Percentiles rank a stretch among this genome's conserved stretches.
phyloP scores from a whole-genome alignment of 345 rosid species.

The Excoecaria cochinchinensis region DNA sequence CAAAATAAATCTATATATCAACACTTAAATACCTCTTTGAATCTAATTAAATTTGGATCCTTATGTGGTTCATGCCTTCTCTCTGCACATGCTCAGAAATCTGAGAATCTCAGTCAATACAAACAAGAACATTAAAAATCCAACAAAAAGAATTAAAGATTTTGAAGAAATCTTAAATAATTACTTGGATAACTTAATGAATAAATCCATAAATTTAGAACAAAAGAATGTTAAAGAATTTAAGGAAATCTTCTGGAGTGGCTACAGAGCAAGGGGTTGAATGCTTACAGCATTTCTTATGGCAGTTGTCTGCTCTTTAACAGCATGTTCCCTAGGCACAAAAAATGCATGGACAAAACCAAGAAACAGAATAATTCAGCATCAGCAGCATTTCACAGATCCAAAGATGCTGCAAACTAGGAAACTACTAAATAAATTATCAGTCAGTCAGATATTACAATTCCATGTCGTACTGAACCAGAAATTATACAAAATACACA shows the following conservation, averaged over 20 bases:
- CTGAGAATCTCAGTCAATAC: too few species aligned
- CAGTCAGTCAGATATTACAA: neutral
- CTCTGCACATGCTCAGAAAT: too few species aligned
- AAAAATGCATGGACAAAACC: slow-evolving; percentile 55
- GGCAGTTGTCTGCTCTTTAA: slow-evolving; percentile 86
- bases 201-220: too few species aligned
- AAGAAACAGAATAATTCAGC: neutral
- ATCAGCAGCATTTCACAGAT: neutral
- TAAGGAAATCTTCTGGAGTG: slow-evolving; percentile 68
- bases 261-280: slow-evolving; percentile 70
- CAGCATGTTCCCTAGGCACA: slow-evolving; percentile 87
- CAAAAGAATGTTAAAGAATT: too few species aligned
- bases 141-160: too few species aligned
- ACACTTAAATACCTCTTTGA: too few species aligned
- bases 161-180: too few species aligned
- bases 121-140: too few species aligned
- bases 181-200: too few species aligned
- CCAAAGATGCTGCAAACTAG: neutral
- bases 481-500: neutral
- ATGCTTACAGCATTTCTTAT: slow-evolving; percentile 88
- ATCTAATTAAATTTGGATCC: too few species aligned
- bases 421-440: neutral
- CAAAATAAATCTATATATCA: neutral
- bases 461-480: slow-evolving; percentile 1
- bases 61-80: too few species aligned